phyloP scores from a whole-genome alignment of 371 early-diverging fungal species.

The Entomophthora muscae region DNA sequence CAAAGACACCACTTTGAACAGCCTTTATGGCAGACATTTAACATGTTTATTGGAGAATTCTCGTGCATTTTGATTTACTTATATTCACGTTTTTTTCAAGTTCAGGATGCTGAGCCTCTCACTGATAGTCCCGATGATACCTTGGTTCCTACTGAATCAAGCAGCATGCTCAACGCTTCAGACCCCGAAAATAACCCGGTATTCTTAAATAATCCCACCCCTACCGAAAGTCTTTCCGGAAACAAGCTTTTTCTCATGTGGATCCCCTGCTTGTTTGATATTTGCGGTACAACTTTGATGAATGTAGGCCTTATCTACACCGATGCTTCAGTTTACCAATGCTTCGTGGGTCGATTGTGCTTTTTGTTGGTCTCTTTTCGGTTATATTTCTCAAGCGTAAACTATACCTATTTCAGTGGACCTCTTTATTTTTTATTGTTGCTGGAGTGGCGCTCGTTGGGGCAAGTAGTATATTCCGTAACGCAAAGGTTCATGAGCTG shows the following conservation, averaged over 20 bases:
- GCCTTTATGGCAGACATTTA: constrained; percentile 91
- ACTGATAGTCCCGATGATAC: background rate
- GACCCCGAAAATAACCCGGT: background rate
- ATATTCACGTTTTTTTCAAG: background rate
- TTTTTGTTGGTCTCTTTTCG: constrained; percentile 79
- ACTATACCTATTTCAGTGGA: constrained; percentile 59
- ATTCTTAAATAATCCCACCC: background rate
- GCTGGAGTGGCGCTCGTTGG: constrained; percentile 77
- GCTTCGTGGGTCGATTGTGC: constrained; percentile 87
- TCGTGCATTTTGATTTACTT: constrained; percentile 37
- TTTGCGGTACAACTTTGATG: constrained; percentile 89
- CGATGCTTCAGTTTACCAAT: constrained; percentile 91
- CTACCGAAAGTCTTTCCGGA: constrained; percentile 4
- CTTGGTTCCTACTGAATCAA: background rate
- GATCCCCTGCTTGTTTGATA: constrained; percentile 83
- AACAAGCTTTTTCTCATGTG: constrained; percentile 37
- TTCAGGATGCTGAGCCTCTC: background rate
- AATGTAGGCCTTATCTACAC: constrained; percentile 84
- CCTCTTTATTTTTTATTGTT: constrained; percentile 58
- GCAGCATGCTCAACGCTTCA: background rate
- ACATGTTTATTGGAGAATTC: constrained; percentile 90
- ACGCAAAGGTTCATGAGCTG: background rate
- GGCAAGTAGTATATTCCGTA: constrained; percentile 35
- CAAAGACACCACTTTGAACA: constrained; percentile 72
- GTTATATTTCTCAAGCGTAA: constrained; percentile 66